These are phyloP conservation scores for Pyrenopolyporus hunteri DNA, from an alignment of 495 filamentous ascomycete species.

Conservation along the genomic window DNA sequence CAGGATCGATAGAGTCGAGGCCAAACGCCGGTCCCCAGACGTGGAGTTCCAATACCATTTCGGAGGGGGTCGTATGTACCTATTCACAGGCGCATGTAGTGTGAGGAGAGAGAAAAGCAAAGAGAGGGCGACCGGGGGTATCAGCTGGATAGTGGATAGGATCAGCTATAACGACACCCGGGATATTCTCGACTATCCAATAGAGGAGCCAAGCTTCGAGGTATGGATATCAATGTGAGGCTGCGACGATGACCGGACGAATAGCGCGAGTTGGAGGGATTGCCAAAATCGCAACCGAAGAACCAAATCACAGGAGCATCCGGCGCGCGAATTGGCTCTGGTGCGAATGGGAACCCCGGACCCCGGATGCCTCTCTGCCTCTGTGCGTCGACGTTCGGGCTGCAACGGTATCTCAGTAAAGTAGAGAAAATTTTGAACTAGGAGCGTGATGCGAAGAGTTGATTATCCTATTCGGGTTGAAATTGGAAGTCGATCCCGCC, in stretches of 20 bases:
- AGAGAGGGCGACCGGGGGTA: neutral
- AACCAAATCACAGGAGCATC: neutral
- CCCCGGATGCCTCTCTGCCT: neutral
- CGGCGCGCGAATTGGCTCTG: neutral
- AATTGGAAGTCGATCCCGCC: slow-evolving; percentile 26
- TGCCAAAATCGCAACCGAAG: slow-evolving; percentile 4
- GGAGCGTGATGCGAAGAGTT: slow-evolving; percentile 22
- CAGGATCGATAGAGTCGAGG: slow-evolving; percentile 87
- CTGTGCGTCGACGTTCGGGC: slow-evolving; percentile 10
- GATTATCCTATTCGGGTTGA: slow-evolving; percentile 23
- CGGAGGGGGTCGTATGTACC: neutral
- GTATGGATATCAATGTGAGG: too few species aligned
- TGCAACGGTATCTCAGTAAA: slow-evolving; percentile 9
- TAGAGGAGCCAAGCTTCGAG: too few species aligned
- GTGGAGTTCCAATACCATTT: slow-evolving; percentile 78
- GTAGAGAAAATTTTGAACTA: slow-evolving; percentile 19
- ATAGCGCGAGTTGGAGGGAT: neutral
- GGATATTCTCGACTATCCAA: too few species aligned
- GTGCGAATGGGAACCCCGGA: too few species aligned
- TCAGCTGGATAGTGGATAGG: neutral
- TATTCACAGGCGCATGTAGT: too few species aligned
- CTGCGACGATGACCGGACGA: too few species aligned
- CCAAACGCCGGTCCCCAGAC: slow-evolving; percentile 90
- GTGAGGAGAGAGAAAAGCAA: neutral
- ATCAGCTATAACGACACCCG: too few species aligned